Evolutionary conservation across 2,329 filamentous ascomycete genomes (phyloP).

Genomic region (Pseudogymnoascus verrucosus): DNA sequence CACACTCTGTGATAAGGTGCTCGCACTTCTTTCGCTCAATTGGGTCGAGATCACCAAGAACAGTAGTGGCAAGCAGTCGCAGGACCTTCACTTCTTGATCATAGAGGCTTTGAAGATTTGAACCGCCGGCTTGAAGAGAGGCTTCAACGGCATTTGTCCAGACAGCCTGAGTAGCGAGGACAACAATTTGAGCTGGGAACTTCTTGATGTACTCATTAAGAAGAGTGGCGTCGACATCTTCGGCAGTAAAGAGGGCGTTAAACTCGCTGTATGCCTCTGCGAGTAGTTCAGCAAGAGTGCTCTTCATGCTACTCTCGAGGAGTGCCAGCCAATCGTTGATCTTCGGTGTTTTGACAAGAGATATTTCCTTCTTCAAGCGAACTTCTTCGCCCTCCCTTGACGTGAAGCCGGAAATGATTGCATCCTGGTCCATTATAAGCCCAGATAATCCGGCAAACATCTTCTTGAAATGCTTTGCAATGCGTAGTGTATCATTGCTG

Average conservation of each 20-base stretch:
- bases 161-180: constrained; percentile 84
- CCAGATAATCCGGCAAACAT: constrained; percentile 98
- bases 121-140: constrained; percentile 64
- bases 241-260: constrained; percentile 64
- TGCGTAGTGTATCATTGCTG: constrained; percentile 91
- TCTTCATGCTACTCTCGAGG: constrained; percentile 88
- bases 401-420: constrained; percentile 81
- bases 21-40: constrained; percentile 95
- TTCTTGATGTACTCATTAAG: constrained; percentile 73
- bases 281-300: constrained; percentile 82
- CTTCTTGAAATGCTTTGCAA: constrained; percentile 98
- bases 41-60: constrained; percentile 79
- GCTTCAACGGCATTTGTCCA: constrained; percentile 87
- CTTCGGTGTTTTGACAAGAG: constrained; percentile 82
- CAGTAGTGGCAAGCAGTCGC: constrained; percentile 75
- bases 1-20: constrained; percentile 96
- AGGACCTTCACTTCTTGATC: constrained; percentile 80
- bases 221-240: constrained; percentile 59
- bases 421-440: constrained; percentile 82
- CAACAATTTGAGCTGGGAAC: constrained; percentile 91
- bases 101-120: constrained; percentile 61
- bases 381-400: constrained; percentile 94
- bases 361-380: constrained; percentile 81
- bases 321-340: constrained; percentile 99
- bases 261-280: constrained; percentile 81